phyloP scores from a whole-genome alignment of 1,284 basidiomycete species.

The Trichosporon sp. region DNA sequence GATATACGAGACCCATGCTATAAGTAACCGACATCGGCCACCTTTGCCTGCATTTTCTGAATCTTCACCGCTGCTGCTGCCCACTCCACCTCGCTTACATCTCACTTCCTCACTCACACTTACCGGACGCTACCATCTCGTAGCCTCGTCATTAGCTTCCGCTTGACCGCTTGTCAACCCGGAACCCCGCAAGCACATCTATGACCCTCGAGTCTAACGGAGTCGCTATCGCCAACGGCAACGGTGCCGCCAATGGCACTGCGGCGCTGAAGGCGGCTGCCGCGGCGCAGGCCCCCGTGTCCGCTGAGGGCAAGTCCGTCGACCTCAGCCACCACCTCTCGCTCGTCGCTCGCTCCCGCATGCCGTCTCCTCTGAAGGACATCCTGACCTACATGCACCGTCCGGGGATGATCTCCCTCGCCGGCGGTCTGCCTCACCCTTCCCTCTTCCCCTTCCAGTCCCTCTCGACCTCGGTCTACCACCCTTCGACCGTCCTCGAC shows the following conservation, averaged over 20 bases:
- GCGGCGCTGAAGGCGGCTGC: background rate
- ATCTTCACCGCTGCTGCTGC: background rate
- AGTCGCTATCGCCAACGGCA: background rate
- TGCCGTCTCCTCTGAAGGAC: constrained; percentile 65
- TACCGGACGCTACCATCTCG: background rate
- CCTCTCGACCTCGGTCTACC: constrained; percentile 41
- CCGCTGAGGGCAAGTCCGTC: constrained; percentile 47
- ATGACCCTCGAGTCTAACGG: constrained; percentile 5
- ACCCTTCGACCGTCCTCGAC: constrained; percentile 53
- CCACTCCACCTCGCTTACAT: background rate
- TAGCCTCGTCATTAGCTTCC: background rate
- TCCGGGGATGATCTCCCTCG: constrained; percentile 42
- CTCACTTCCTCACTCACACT: background rate
- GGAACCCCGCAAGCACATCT: background rate
- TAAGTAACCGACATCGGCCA: constrained; percentile 18
- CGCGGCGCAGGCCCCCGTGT: background rate
- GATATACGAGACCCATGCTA: background rate
- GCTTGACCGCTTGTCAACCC: background rate
- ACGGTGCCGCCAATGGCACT: background rate
- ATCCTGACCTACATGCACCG: constrained; percentile 39
- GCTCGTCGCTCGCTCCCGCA: constrained; percentile 61
- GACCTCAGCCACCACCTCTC: constrained; percentile 65
- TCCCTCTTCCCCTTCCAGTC: constrained; percentile 51
- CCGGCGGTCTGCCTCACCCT: constrained; percentile 50
- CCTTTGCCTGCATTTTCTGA: background rate